Conservation (phyloP, 2,329 filamentous ascomycete species). For the Colletotrichum spaethianum region DNA sequence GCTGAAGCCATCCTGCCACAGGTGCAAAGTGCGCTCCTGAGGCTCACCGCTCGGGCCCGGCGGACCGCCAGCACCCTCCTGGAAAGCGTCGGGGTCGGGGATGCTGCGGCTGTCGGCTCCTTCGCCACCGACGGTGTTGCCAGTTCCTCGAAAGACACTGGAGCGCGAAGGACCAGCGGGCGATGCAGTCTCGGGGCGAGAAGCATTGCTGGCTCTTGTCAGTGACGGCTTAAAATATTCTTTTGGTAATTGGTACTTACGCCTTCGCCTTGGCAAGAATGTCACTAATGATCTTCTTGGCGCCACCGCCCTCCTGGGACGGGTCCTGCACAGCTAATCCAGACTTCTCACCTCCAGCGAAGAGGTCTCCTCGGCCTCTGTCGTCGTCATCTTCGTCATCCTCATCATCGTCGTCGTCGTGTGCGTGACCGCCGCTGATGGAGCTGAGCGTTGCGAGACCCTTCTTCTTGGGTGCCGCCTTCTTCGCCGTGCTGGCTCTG, state of each 20-base stretch:
- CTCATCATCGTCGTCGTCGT: slow-evolving; percentile 73
- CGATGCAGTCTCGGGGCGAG: slow-evolving; percentile 65
- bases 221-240: neutral
- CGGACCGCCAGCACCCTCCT: slow-evolving; percentile 49
- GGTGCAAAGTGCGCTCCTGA: slow-evolving; percentile 79
- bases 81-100: slow-evolving; percentile 67
- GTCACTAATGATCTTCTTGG: slow-evolving; percentile 72
- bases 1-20: slow-evolving; percentile 89
- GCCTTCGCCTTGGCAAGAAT: slow-evolving; percentile 75
- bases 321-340: slow-evolving; percentile 78
- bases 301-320: slow-evolving; percentile 57
- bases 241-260: slow-evolving; percentile 56
- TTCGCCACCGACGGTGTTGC: slow-evolving; percentile 84
- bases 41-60: slow-evolving; percentile 58
- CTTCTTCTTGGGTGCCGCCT: slow-evolving; percentile 66
- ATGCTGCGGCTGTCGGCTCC: slow-evolving; percentile 79
- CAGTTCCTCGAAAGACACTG: slow-evolving; percentile 76
- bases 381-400: slow-evolving; percentile 70
- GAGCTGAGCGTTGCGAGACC: slow-evolving; percentile 75
- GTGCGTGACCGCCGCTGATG: slow-evolving; percentile 65
- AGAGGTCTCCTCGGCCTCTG: slow-evolving; percentile 76
- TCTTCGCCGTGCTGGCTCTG: slow-evolving; percentile 51
- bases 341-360: slow-evolving; percentile 89
- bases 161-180: slow-evolving; percentile 67
- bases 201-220: slow-evolving; percentile 67